Evolutionary conservation across 495 filamentous ascomycete genomes (phyloP).

Genomic region (Melanomma pulvis-pyrius): DNA sequence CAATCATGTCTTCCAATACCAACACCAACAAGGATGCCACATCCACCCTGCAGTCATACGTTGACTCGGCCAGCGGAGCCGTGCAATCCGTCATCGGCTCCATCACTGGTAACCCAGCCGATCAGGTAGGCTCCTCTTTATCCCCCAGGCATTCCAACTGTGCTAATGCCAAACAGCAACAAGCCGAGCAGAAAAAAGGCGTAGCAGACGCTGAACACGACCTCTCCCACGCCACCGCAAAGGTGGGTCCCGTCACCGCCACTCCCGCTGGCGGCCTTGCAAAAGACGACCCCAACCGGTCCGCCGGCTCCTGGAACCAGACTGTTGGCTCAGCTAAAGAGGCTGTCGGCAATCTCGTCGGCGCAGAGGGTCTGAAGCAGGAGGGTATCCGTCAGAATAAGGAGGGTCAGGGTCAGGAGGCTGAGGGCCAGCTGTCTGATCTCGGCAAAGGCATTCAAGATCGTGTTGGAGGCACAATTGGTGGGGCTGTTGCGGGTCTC

Average conservation of each 20-base stretch:
- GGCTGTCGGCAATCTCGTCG: conserved; percentile 71
- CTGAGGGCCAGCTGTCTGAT: conserved; percentile 80
- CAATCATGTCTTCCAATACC: conserved; percentile 32
- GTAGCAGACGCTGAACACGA: conserved; percentile 66
- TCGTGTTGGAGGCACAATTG: conserved; percentile 72
- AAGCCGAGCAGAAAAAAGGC: conserved; percentile 42
- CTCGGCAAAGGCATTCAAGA: conserved; percentile 69
- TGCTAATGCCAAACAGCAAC: conserved; percentile 29
- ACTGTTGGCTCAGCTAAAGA: conserved; percentile 86
- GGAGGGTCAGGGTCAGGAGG: conserved; percentile 79
- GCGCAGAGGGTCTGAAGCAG: conserved; percentile 72
- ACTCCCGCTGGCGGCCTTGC: conserved; percentile 71
- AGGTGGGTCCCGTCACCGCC: conserved; percentile 68
- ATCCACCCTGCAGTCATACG: conserved; percentile 79
- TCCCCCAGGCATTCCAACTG: not conserved
- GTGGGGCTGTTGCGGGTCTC: conserved; percentile 67
- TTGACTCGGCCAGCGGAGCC: conserved; percentile 74
- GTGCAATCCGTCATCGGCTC: conserved; percentile 72
- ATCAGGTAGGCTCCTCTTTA: conserved; percentile 57
- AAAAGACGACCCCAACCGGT: conserved; percentile 72
- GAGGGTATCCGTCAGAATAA: conserved; percentile 77
- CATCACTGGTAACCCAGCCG: conserved; percentile 70
- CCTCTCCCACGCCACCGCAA: conserved; percentile 71
- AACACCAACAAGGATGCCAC: conserved; percentile 40
- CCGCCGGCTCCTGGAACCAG: conserved; percentile 79